A percentile compares a stretch with the other conserved stretches of the same genome.
Evolutionary conservation across 78 protist species (phyloP).

Genomic region (Dictyostelium citrinum): DNA sequence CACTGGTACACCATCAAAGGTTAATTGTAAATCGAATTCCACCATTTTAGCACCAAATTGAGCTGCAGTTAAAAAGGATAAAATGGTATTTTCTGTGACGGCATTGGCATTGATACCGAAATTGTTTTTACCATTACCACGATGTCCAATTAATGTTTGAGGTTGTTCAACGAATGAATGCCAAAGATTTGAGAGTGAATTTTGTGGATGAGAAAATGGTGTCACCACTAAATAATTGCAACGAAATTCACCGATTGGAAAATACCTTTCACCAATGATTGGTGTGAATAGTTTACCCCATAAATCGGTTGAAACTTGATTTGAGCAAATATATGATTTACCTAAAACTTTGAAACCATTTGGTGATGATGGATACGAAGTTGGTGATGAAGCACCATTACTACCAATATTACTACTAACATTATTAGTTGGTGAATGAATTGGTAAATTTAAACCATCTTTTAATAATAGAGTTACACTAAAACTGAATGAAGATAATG

Average conservation of each 20-base stretch:
- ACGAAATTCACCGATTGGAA: slow-evolving; percentile 37
- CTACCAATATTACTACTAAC: neutral
- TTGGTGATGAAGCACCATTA: slow-evolving; percentile 2
- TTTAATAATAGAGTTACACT: slow-evolving; percentile 6
- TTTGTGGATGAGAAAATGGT: slow-evolving; percentile 51
- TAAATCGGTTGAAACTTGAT: neutral
- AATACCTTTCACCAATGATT: slow-evolving; percentile 11
- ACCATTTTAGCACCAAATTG: slow-evolving; percentile 80
- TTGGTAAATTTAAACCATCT: neutral
- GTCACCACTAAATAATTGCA: slow-evolving; percentile 41
- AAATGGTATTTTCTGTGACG: slow-evolving; percentile 83
- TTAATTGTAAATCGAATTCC: slow-evolving; percentile 84
- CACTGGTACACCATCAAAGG: slow-evolving; percentile 77
- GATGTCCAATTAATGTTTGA: slow-evolving; percentile 59
- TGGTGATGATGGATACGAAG: neutral
- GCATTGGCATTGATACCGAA: slow-evolving; percentile 75
- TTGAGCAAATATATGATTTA: slow-evolving; percentile 1
- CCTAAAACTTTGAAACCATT: neutral
- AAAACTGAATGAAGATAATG: slow-evolving; percentile 14
- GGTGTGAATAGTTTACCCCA: slow-evolving; percentile 51
- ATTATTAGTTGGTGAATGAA: no score
- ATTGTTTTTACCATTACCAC: slow-evolving; percentile 73
- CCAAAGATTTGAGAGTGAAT: slow-evolving; percentile 37
- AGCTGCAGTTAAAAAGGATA: slow-evolving; percentile 78
- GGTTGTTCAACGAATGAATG: slow-evolving; percentile 64